Base-by-base conservation (phyloP, 495 filamentous ascomycete species). In the Hypoxylon subgilvum region DNA sequence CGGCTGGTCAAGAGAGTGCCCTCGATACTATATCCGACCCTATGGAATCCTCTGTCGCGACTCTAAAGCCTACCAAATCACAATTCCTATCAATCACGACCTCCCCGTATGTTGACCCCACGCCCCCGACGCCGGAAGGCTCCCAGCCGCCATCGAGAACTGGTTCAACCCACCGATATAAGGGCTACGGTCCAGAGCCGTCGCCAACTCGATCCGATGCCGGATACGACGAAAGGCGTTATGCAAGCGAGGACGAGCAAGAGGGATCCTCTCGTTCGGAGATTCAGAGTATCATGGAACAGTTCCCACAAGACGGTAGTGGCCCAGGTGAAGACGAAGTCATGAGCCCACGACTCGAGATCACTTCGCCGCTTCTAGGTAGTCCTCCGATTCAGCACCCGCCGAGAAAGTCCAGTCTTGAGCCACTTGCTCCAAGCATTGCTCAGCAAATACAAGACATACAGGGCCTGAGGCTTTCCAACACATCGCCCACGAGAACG, bases 281-380 rank as follows among this genome's bases (percentile, higher is more conserved):
- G 69, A 97, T 98, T 42, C 90, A 97, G 72, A 96, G 81, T 66
- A 97, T 98, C 57, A 96, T 98, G 87, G 92, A 92, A 57, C 88
- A 86, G 65, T 91, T 91, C 48, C 84, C 84, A 61, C 85, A 88
- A 61, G 83, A 82, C 14, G 82, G 82, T 1, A 83, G 84, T 42
- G 87, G 84, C 8, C 85, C 81, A 8, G 85, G 78, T 22, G 81
- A 84, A 48, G 83, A 90, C 7, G 88, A 91, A 70, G 88, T 92
- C 56, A 89, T 91, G 86, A 90, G 90, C 41, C 89, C 92, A 12
- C 81, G 86, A 10, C 71, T 93, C 18, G 89, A 88, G 70, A 77
- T 88, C 35, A 86, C 86, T 30, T 86, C 84, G 23, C 86, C 90
- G 41, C 77, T 89, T 42, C 76, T 91, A 32, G 80, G 80, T 16